Evolutionary conservation across 2,329 filamentous ascomycete genomes (phyloP).

Genomic region (Rhexocercosporidium sp.): DNA sequence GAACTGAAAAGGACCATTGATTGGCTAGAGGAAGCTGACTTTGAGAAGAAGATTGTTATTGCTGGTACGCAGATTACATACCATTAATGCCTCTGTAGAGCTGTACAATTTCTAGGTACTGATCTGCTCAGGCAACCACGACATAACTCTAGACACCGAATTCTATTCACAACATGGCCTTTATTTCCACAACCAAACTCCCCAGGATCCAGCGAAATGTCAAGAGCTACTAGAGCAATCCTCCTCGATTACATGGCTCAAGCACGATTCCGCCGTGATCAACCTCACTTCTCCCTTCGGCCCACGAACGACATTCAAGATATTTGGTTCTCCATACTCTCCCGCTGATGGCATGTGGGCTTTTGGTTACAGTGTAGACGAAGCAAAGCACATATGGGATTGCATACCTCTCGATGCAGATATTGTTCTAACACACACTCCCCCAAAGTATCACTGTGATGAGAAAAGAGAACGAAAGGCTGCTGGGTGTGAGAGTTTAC

Average conservation of each 20-base stretch:
- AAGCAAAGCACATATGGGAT: constrained; percentile 58
- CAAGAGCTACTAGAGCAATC: constrained; percentile 51
- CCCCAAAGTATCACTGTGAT: constrained; percentile 65
- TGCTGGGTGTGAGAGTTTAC: constrained; percentile 65
- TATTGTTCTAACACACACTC: constrained; percentile 74
- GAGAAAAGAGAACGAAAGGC: constrained; percentile 46
- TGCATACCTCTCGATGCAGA: constrained; percentile 65
- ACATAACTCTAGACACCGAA: constrained; percentile 69
- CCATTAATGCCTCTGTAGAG: not conserved
- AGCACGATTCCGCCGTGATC: constrained; percentile 60
- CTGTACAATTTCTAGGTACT: constrained; percentile 12
- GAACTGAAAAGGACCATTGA: constrained; percentile 65
- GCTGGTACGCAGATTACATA: constrained; percentile 55
- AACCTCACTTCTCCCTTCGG: constrained; percentile 58
- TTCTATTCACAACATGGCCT: constrained; percentile 62
- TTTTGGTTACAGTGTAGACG: constrained; percentile 61
- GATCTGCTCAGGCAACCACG: constrained; percentile 68
- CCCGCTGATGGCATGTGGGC: constrained; percentile 65
- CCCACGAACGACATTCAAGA: constrained; percentile 63
- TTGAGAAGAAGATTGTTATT: constrained; percentile 73
- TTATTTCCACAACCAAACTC: constrained; percentile 60
- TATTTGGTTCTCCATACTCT: constrained; percentile 75
- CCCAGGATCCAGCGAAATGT: constrained; percentile 60
- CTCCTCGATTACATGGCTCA: constrained; percentile 66
- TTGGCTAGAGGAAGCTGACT: constrained; percentile 72